A percentile compares a stretch with the other conserved stretches of the same genome.
Evolutionary conservation across 2,329 filamentous ascomycete genomes (phyloP).

Genomic region (Apiospora hydei): DNA sequence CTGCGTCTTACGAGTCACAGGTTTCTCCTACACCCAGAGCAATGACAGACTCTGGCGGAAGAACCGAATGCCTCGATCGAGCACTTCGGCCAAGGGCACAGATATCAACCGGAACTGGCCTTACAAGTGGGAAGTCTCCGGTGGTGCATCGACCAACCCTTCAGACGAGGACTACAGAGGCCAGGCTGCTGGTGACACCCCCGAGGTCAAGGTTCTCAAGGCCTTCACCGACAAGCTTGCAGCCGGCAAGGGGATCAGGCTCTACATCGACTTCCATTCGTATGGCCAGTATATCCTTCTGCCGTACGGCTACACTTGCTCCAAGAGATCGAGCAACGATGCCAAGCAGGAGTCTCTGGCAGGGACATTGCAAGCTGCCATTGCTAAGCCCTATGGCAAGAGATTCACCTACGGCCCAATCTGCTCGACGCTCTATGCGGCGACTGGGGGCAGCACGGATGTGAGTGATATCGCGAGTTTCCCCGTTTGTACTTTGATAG

Average conservation of each 20-base stretch:
- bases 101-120: constrained; percentile 64
- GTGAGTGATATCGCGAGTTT: background rate
- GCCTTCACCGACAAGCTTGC: constrained; percentile 54
- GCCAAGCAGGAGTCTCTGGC: constrained; percentile 53
- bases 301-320: constrained; percentile 64
- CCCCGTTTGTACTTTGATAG: background rate
- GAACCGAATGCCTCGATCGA: constrained; percentile 52
- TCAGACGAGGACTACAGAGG: constrained; percentile 55
- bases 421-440: constrained; percentile 48
- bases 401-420: constrained; percentile 47
- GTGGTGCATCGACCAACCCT: constrained; percentile 53
- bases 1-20: constrained; percentile 37
- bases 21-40: constrained; percentile 60
- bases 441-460: constrained; percentile 37
- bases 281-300: constrained; percentile 63
- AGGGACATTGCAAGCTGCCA: constrained; percentile 36
- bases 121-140: constrained; percentile 52
- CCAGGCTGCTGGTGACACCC: constrained; percentile 49
- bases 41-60: constrained; percentile 61
- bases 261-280: constrained; percentile 67
- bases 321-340: constrained; percentile 49
- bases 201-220: constrained; percentile 56
- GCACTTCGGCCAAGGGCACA: constrained; percentile 53
- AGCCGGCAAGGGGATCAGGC: constrained; percentile 52
- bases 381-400: constrained; percentile 44